phyloP scores from a whole-genome alignment of 2,329 filamentous ascomycete species.

The Neoascochyta sp. region DNA sequence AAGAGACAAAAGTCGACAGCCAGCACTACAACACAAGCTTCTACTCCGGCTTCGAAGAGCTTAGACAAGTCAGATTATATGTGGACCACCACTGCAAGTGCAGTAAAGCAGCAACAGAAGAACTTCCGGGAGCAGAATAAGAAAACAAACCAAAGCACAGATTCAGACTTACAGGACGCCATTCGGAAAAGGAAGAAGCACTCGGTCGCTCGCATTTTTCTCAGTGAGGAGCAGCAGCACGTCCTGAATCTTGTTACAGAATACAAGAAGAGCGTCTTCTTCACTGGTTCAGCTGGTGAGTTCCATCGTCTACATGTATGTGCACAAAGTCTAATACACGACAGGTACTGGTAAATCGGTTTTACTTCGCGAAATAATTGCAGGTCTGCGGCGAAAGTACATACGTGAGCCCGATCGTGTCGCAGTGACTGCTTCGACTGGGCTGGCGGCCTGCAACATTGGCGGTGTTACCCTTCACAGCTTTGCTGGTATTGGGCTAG shows the following conservation, averaged over 20 bases:
- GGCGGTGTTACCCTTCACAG: slow-evolving; percentile 94
- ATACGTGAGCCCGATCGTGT: slow-evolving; percentile 74
- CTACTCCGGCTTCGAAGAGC: slow-evolving; percentile 46
- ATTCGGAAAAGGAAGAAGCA: slow-evolving; percentile 44
- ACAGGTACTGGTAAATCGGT: slow-evolving; percentile 89
- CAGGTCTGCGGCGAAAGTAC: slow-evolving; percentile 72
- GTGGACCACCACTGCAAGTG: slow-evolving; percentile 73
- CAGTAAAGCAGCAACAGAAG: slow-evolving; percentile 73
- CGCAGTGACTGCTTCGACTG: slow-evolving; percentile 92
- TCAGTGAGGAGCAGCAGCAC: slow-evolving; percentile 82
- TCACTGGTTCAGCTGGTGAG: slow-evolving; percentile 84
- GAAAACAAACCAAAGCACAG: slow-evolving; percentile 35
- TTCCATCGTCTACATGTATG: neutral
- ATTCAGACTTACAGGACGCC: slow-evolving; percentile 49
- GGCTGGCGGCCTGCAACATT: slow-evolving; percentile 93
- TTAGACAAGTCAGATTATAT: slow-evolving; percentile 38
- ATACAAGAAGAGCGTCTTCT: slow-evolving; percentile 85
- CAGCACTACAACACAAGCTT: slow-evolving; percentile 33
- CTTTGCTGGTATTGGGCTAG: slow-evolving; percentile 90
- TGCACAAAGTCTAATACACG: neutral
- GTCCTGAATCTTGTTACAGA: slow-evolving; percentile 81
- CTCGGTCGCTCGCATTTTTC: slow-evolving; percentile 56
- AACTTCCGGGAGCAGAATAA: slow-evolving; percentile 61
- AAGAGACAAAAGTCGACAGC: slow-evolving; percentile 33
- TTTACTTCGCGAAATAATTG: slow-evolving; percentile 86